Base-by-base conservation (phyloP, 257 asterid species). In the Ajuga chamaepitys region DNA sequence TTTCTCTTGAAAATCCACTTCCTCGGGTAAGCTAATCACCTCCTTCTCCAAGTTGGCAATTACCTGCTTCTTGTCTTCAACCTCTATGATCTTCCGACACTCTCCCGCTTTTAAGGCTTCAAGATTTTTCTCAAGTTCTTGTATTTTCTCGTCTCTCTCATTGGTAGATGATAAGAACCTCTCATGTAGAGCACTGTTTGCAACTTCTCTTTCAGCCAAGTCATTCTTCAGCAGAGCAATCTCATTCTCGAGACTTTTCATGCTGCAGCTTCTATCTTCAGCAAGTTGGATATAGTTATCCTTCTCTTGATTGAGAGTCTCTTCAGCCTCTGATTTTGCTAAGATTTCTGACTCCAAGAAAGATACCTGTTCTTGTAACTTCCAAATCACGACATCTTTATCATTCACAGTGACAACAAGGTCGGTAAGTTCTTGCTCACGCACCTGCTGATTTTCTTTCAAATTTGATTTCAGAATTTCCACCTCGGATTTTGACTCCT, bases 31-130 rank as follows among this genome's bases (percentile, higher is more conserved):
- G 50, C 47, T 41, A 9, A 12, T 58, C 67, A 69, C 53, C 14
- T 82, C 70, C 7, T 71, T 76, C 78, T 78, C 84, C 76, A 75
- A 50, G 11, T 76, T 50, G 34, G 32, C 32, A 30, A 76, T 70
- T 14, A 30, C 61, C 60, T 25, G 28, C 34, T 68, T 71, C 32
- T 28, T 65, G 53, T 72, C 72, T 70, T 65, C 73, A 55, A 58
- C 65, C 70, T 66, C 76, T 40, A 67, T 37, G 42, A 62, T 42
- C 59, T 72, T 60, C 22, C 47, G 71, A 54, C 40, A 37, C 72
- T 66, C 70, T 3, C 50, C 74, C 8, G 72, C 55, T 70, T 73
- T 65, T n/a, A 72, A 54, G 28, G 73, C 77, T 68, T 68, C 75
- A 35, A 63, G 16, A 56, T 76, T 59, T 54, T 70, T 54, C 61